A percentile compares a stretch with the other conserved stretches of the same genome.
phyloP scores from a whole-genome alignment of 2,329 filamentous ascomycete genomes.

The Leptosphaerulina australis region DNA sequence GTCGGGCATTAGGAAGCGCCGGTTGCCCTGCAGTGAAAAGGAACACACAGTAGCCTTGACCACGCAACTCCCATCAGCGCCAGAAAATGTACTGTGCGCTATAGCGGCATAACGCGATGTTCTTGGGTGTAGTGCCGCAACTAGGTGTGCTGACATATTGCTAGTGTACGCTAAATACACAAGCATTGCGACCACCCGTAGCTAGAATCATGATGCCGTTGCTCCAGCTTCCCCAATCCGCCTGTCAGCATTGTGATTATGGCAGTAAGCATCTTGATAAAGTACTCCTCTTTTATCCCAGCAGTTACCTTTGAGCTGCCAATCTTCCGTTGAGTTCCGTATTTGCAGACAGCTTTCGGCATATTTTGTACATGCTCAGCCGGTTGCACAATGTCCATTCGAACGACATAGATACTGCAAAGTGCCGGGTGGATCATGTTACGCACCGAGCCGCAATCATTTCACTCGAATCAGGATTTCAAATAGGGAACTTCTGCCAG shows the following conservation, averaged over 20 bases:
- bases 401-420: constrained; percentile 2
- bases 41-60: not conserved
- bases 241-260: not conserved
- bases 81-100: constrained; percentile 4
- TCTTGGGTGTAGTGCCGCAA: not conserved
- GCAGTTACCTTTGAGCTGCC: constrained; percentile 1
- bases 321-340: not conserved
- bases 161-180: constrained; percentile 5
- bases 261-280: constrained; percentile 2
- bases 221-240: not conserved
- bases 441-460: constrained; percentile 10
- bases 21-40: constrained; percentile 3
- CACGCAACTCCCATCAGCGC: not conserved
- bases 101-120: constrained; percentile 9
- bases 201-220: constrained; percentile 11
- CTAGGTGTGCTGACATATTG: not conserved
- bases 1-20: constrained; percentile 1
- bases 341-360: not conserved
- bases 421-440: not conserved
- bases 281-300: not conserved
- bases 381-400: constrained; percentile 9
- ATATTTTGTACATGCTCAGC: constrained; percentile 10
- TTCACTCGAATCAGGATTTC: constrained; percentile 3
- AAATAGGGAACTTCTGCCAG: constrained; percentile 6
- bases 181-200: constrained; percentile 4